Percentiles rank a stretch among this genome's conserved stretches.
These are phyloP conservation scores for Aspergillus pseudotamarii DNA, from an alignment of 2,329 filamentous ascomycete species.

Conservation along the genomic window DNA sequence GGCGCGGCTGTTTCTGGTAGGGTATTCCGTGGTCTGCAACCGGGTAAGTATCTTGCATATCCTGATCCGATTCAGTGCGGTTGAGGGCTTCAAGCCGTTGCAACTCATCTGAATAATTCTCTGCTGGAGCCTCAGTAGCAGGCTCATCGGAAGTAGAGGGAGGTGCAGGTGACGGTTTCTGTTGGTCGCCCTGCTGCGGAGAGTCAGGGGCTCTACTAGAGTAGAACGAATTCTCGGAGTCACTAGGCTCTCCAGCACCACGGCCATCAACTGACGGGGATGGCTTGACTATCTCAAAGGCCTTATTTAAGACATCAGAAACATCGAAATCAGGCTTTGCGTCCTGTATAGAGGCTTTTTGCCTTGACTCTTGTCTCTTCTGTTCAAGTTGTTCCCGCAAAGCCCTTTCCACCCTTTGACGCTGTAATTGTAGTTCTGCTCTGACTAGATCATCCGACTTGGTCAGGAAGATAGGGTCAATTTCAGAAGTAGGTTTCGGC, in stretches of 20 bases:
- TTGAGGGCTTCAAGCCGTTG: slow-evolving; percentile 43
- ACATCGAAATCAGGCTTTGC: slow-evolving; percentile 68
- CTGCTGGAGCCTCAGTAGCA: slow-evolving; percentile 37
- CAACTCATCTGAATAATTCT: slow-evolving; percentile 39
- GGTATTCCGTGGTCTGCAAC: slow-evolving; percentile 39
- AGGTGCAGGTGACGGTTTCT: slow-evolving; percentile 32
- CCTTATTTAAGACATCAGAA: slow-evolving; percentile 71
- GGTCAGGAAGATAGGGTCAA: slow-evolving; percentile 80
- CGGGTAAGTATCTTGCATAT: slow-evolving; percentile 43
- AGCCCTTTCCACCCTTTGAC: slow-evolving; percentile 76
- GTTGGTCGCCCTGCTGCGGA: slow-evolving; percentile 49
- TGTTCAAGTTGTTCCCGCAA: slow-evolving; percentile 78
- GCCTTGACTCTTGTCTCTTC: slow-evolving; percentile 52
- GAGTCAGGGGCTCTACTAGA: slow-evolving; percentile 88
- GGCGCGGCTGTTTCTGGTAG: slow-evolving; percentile 31
- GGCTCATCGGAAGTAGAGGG: slow-evolving; percentile 34
- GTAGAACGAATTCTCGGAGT: slow-evolving; percentile 93
- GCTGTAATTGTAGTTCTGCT: slow-evolving; percentile 78
- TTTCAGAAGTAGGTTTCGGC: slow-evolving; percentile 62
- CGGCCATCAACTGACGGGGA: slow-evolving; percentile 59
- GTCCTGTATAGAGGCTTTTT: slow-evolving; percentile 55
- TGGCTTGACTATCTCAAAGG: slow-evolving; percentile 70
- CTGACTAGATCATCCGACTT: slow-evolving; percentile 84
- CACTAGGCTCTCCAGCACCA: slow-evolving; percentile 66
- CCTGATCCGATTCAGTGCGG: slow-evolving; percentile 39